Conservation (phyloP, 108 stramenopile species). For the Licmophora abbreviata region DNA sequence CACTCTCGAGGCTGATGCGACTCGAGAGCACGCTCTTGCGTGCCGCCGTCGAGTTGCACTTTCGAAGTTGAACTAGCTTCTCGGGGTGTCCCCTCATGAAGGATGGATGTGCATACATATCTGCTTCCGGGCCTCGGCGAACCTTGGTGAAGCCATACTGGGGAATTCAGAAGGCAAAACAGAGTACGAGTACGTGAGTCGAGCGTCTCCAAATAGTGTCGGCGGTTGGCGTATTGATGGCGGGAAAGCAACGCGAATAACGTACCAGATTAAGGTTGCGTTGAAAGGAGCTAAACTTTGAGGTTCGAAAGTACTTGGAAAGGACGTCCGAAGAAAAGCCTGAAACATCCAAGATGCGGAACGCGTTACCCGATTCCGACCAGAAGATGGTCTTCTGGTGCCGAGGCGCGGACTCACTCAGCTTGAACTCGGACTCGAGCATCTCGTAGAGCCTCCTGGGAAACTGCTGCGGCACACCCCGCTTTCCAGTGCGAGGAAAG, state of each 20-base stretch:
- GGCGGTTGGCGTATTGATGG: too few relatives aligned
- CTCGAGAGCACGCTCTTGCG: too few relatives aligned
- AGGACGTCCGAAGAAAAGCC: constrained; percentile 64
- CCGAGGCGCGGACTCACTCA: constrained; percentile 8
- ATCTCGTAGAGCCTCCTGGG: constrained; percentile 74
- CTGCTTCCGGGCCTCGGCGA: constrained; percentile 61
- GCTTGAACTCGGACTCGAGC: constrained; percentile 55
- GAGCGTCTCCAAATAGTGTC: background rate
- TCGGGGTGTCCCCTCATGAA: constrained; percentile 53
- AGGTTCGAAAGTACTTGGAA: constrained; percentile 84
- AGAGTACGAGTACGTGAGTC: constrained; percentile 1
- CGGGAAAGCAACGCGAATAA: constrained; percentile 3
- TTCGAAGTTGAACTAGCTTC: constrained; percentile 47
- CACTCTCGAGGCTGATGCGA: too few relatives aligned
- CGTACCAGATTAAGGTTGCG: constrained; percentile 87
- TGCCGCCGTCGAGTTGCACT: constrained; percentile 12
- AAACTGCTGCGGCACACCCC: constrained; percentile 84
- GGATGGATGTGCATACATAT: constrained; percentile 68
- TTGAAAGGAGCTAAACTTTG: constrained; percentile 87
- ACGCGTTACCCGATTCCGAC: constrained; percentile 71
- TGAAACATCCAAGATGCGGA: constrained; percentile 63
- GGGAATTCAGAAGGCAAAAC: constrained; percentile 6
- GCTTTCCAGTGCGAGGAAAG: constrained; percentile 78
- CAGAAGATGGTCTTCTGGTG: constrained; percentile 41
- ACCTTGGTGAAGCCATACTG: constrained; percentile 83